Evolutionary conservation across 1,284 basidiomycete genomes (phyloP), one percentile per base, ranked within the genome.

Genomic region (Tranzscheliella williamsii): DNA sequence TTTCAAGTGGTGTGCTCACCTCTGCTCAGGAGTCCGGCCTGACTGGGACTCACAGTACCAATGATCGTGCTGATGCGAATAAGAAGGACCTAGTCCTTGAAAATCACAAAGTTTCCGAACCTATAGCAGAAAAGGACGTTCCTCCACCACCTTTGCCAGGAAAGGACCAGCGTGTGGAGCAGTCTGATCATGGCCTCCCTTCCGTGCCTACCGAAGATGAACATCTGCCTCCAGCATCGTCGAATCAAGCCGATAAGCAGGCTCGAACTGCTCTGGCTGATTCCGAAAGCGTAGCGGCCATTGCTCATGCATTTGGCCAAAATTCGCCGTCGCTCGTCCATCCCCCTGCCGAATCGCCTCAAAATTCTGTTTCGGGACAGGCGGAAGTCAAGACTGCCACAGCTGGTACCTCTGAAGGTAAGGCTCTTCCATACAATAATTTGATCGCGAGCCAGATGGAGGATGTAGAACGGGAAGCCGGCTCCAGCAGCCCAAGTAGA

Each of bases 261-360:
- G 26, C 9, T 9, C 9, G n/a, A 29, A 29, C 26, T 29, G 58
- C 52, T 11, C 48, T 62, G 2, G 64, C 64, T 22, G 64, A 63
- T 16, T 41, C 53, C 4, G 51, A 57, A 11, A 55, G 48, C 26
- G 64, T 67, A 7, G 60, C 64, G 24, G 64, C 60, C n/a, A 54
- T 67, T 0, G 64, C 64, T n/a, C 58, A 62, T 20, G 64, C 64
- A 13, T 63, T 67, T 32, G 58, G 64, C 30, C 39, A 60, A 32
- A 51, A 54, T 11, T 62, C 63, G 3, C 56, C 63, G n/a, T n/a
- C n/a, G n/a, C n/a, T n/a, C n/a, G n/a, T n/a, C n/a, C n/a, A n/a
- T n/a, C 16, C 9, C 35, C 21, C 22, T 37, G 13, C 12, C 35
- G 11, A 20, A 9, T 24, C 27, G 24, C 36, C 34, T 17, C 50